Evolutionary conservation across 495 filamentous ascomycete species (phyloP), one percentile per base, ranked within the genome.

Genomic region (Penicillium maclennaniae): DNA sequence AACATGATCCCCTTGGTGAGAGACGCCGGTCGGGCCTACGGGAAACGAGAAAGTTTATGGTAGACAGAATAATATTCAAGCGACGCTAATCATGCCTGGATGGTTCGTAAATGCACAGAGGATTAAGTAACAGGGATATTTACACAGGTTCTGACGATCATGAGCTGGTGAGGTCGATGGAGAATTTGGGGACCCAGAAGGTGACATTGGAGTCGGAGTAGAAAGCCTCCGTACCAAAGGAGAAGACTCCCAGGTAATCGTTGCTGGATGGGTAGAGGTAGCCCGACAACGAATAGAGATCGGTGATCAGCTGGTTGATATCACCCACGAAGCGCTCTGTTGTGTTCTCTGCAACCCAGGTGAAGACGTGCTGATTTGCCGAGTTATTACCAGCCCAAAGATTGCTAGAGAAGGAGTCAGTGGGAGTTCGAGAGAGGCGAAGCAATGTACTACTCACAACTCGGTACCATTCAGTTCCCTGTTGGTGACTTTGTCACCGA

Each of bases 211-310:
- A 43, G 17, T 47, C 16, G 1, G 62, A 38, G 4, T 44, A 66
- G 55, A 59, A 73, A 5, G 66, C 60, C 43, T 75, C 70, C 0
- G 69, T 61, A n/a, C 72, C 72, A 36, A 75, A 71, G 38, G 62
- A 57, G 48, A 73, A 59, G 42, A 67, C 55, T 15, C 72, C 72
- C 45, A 76, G 51, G 49, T 66, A 72, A 41, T 71, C 69, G 1
- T 36, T 19, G 1, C 36, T 51, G 2, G 52, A 38, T 5, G 71
- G 71, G 38, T 67, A 63, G 5, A 47, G 23, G 20, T 49, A 41
- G 1, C 51, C 60, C 7, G 34, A 41, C 27, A 64, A 9, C 1
- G 43, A 42, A 49, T 64, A 62, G 1, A 73, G 68, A 28, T 63
- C 51, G 20, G 54, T 62, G 49, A 75, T 61, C n/a, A 75, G 60